phyloP scores from a whole-genome alignment of 2,329 filamentous ascomycete genomes.

The Rutstroemia sp. region DNA sequence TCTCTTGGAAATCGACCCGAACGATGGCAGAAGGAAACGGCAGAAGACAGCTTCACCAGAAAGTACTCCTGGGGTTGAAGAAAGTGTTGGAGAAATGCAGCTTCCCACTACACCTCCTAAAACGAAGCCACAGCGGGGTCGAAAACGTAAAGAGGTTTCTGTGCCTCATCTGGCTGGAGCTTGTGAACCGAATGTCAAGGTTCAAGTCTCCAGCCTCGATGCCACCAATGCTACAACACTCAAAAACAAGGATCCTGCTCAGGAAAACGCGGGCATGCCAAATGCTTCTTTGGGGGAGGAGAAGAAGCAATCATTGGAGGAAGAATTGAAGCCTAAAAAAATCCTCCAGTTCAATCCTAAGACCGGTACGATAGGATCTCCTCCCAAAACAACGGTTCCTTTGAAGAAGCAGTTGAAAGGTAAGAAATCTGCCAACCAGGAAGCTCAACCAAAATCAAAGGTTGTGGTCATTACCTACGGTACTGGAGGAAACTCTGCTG shows the following conservation, averaged over 20 bases:
- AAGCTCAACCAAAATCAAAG: slow-evolving; percentile 33
- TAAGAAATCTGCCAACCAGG: slow-evolving; percentile 25
- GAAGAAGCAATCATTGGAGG: neutral
- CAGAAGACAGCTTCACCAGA: slow-evolving; percentile 32
- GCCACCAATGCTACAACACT: neutral
- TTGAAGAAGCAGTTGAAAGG: slow-evolving; percentile 2
- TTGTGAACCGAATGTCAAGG: neutral
- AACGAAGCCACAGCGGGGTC: neutral
- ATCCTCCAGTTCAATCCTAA: slow-evolving; percentile 50
- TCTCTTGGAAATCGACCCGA: slow-evolving; percentile 26
- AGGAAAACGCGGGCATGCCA: neutral
- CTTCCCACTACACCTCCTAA: neutral
- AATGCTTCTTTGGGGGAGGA: neutral
- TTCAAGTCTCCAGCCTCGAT: too few relatives aligned
- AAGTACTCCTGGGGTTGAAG: neutral
- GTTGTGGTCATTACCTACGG: slow-evolving; percentile 56
- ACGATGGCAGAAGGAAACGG: slow-evolving; percentile 35
- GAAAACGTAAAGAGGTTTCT: neutral
- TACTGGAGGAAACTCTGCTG: slow-evolving; percentile 36
- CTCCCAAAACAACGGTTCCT: slow-evolving; percentile 42
- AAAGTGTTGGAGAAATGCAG: neutral
- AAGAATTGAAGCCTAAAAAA: slow-evolving; percentile 36
- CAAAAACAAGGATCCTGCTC: neutral
- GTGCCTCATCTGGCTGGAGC: neutral
- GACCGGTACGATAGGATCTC: slow-evolving; percentile 55